Evolutionary conservation across 192 early-diverging fungal genomes (phyloP).

Genomic region (Coemansia asiatica): DNA sequence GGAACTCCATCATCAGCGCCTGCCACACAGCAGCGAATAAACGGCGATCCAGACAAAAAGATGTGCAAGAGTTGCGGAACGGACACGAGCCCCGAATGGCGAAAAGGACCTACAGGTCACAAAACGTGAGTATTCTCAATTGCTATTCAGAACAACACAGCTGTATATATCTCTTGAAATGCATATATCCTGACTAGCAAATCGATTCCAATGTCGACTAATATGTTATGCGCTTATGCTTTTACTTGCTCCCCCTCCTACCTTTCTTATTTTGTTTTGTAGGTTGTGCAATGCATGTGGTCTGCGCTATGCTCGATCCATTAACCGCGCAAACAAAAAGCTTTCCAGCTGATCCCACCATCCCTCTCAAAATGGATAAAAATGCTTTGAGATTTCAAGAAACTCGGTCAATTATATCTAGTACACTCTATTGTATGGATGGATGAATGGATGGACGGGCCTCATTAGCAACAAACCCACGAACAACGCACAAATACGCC

Average conservation of each 20-base stretch:
- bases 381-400: too few species aligned
- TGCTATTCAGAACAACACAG: too few species aligned
- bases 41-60: conserved; percentile 43
- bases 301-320: conserved; percentile 55
- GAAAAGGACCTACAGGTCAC: conserved; percentile 58
- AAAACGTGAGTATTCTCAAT: conserved; percentile 52
- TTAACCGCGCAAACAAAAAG: conserved; percentile 51
- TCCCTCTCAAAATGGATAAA: neutral
- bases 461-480: neutral
- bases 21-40: conserved; percentile 8
- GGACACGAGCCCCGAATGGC: conserved; percentile 60
- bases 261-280: conserved; percentile 8
- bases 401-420: neutral
- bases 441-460: too few species aligned
- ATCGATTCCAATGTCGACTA: too few species aligned
- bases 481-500: neutral
- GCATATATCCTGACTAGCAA: too few species aligned
- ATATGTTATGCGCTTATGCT: neutral
- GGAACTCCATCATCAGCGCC: conserved; percentile 16
- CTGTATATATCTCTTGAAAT: too few species aligned
- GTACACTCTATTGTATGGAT: too few species aligned
- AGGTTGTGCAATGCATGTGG: conserved; percentile 60
- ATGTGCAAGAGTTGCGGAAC: conserved; percentile 56
- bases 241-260: neutral
- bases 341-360: conserved; percentile 11